Percentiles rank a stretch among this genome's conserved stretches.
Conservation (phyloP, 345 rosid genomes). For the Linum lewisii region DNA sequence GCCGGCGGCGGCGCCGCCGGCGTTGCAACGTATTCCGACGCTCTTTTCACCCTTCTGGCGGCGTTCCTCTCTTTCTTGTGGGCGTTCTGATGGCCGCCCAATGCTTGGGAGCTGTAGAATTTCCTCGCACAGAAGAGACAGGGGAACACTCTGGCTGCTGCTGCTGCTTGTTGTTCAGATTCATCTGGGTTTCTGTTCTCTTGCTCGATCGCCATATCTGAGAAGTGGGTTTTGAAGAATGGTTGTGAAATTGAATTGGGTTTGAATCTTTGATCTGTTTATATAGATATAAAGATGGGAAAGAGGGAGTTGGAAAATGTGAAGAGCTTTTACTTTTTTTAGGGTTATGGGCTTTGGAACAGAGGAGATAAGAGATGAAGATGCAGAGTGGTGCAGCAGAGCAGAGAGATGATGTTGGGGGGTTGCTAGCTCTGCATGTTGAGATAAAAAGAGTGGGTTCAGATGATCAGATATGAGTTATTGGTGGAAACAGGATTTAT, state of each 20-base stretch:
- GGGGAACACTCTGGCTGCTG: constrained; percentile 38
- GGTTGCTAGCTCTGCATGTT: constrained; percentile 35
- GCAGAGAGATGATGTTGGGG: constrained; percentile 12
- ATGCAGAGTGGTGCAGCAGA: constrained; percentile 27
- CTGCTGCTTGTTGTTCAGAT: constrained; percentile 18
- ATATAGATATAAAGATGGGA: constrained; percentile 10
- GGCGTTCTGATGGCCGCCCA: constrained; percentile 95
- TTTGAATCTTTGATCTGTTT: constrained; percentile 3
- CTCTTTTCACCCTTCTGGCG: constrained; percentile 61
- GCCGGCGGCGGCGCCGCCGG: constrained; percentile 32
- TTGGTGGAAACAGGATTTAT: constrained; percentile 10
- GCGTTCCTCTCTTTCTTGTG: constrained; percentile 84
- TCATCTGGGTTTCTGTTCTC: constrained; percentile 23
- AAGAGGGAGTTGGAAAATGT: constrained; percentile 44
- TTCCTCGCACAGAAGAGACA: constrained; percentile 77
- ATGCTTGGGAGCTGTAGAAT: constrained; percentile 83
- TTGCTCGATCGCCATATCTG: constrained; percentile 35
- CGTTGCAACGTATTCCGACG: constrained; percentile 21
- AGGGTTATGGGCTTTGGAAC: constrained; percentile 71
- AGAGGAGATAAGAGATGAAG: constrained; percentile 50
- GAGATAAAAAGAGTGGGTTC: constrained; percentile 22
- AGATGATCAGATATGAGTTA: constrained; percentile 8
- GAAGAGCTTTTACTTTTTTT: constrained; percentile 19
- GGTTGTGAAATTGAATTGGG: not conserved
- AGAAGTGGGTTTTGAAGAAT: constrained; percentile 13